These are phyloP conservation scores for Neofusicoccum cordaticola DNA, from an alignment of 2,329 filamentous ascomycete species.

Conservation along the genomic window DNA sequence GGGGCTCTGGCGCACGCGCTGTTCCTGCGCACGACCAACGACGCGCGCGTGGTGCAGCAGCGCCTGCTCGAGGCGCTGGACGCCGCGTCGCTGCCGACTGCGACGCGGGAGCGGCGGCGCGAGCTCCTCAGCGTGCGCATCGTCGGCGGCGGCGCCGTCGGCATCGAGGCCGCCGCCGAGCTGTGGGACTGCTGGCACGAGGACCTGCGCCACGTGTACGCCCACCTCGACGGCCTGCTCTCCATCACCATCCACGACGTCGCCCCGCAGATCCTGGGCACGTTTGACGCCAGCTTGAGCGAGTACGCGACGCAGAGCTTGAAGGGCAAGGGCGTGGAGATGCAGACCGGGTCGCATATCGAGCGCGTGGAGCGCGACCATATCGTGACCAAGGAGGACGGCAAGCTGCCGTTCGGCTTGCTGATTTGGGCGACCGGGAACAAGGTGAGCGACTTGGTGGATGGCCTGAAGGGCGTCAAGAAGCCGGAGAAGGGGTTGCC, in stretches of 20 bases:
- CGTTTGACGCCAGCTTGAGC: constrained; percentile 41
- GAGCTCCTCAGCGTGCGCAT: constrained; percentile 40
- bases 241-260: constrained; percentile 47
- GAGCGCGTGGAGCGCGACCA: constrained; percentile 34
- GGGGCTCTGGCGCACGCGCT: constrained; percentile 40
- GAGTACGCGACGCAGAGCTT: constrained; percentile 43
- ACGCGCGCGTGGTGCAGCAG: constrained; percentile 35
- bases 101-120: constrained; percentile 27
- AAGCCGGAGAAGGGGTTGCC: constrained; percentile 34
- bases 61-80: constrained; percentile 38
- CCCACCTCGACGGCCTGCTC: constrained; percentile 39
- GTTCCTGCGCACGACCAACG: constrained; percentile 38
- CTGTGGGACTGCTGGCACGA: constrained; percentile 42
- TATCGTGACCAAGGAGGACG: constrained; percentile 37
- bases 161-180: constrained; percentile 45
- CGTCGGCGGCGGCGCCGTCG: constrained; percentile 43
- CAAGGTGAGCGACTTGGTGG: constrained; percentile 32
- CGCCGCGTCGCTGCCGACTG: constrained; percentile 32
- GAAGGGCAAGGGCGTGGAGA: constrained; percentile 35
- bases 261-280: constrained; percentile 40
- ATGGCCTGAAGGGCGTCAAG: constrained; percentile 32
- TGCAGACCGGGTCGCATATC: constrained; percentile 40
- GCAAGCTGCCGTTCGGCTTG: constrained; percentile 37
- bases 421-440: constrained; percentile 43
- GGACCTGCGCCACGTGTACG: constrained; percentile 40